Percentiles rank a stretch among this genome's conserved stretches.
Conservation (phyloP, 2,329 filamentous ascomycete species). For the Cordyceps fumosorosea region DNA sequence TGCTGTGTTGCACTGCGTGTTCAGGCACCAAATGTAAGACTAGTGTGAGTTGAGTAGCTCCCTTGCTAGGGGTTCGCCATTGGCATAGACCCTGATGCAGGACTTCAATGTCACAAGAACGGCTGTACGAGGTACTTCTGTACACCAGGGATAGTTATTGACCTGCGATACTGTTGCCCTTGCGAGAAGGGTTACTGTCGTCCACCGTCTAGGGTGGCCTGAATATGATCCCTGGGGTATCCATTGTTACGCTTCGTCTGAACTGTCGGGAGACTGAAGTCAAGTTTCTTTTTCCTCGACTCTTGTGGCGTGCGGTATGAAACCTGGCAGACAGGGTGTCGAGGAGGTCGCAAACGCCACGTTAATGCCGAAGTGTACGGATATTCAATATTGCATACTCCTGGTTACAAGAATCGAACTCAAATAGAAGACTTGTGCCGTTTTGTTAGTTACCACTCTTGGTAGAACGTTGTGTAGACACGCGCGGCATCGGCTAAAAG, state of each 20-base stretch:
- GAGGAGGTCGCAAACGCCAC: not conserved
- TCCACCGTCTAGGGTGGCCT: not conserved
- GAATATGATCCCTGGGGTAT: not conserved
- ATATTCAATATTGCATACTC: not conserved
- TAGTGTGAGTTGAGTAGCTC: not conserved
- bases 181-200: not conserved
- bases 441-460: no score
- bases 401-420: not conserved
- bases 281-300: not conserved
- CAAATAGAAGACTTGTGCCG: no score
- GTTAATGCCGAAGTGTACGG: not conserved
- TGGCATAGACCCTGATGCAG: not conserved
- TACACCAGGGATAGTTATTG: no score
- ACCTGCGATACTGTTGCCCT: not conserved
- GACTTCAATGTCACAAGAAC: not conserved
- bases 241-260: not conserved
- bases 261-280: not conserved
- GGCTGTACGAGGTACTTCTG: not conserved
- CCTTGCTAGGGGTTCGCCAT: not conserved
- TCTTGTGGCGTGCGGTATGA: not conserved
- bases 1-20: not conserved
- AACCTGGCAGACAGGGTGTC: not conserved
- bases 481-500: no score
- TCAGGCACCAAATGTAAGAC: slow-evolving; percentile 3
- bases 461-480: no score